These are phyloP conservation scores for Alopecurus myosuroides DNA, from an alignment of 176 grass and related monocot genomes.

Conservation along the genomic window DNA sequence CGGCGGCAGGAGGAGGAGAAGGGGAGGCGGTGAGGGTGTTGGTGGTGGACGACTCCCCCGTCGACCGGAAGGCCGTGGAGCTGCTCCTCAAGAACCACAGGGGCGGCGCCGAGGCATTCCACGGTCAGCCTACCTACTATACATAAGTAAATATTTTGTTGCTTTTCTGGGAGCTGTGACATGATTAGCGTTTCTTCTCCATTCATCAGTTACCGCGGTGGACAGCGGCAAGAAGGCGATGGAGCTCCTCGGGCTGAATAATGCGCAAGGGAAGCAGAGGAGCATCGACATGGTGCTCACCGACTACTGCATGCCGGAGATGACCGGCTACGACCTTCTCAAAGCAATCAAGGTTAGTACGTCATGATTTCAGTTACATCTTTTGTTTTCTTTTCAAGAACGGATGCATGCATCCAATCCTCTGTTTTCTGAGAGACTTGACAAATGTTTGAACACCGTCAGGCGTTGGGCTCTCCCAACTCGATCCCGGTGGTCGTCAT, in stretches of 20 bases:
- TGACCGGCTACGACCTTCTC: slow-evolving; percentile 95
- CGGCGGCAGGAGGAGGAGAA: not conserved
- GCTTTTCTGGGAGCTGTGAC: not conserved
- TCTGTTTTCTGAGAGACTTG: not conserved
- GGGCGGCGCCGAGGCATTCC: slow-evolving; percentile 30
- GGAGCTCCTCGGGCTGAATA: slow-evolving; percentile 55
- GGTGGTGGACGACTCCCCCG: slow-evolving; percentile 84
- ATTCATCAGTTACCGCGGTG: slow-evolving; percentile 64
- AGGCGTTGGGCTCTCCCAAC: slow-evolving; percentile 56
- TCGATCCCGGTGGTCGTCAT: slow-evolving; percentile 85
- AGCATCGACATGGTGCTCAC: slow-evolving; percentile 83
- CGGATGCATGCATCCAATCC: not conserved
- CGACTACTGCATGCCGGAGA: slow-evolving; percentile 97
- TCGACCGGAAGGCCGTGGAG: slow-evolving; percentile 70
- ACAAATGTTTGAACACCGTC: not conserved
- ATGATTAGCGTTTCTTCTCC: not conserved
- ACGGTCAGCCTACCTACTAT: slow-evolving; percentile 22
- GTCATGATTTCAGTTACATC: not conserved
- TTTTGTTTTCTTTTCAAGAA: too few relatives aligned
- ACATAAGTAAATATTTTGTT: not conserved
- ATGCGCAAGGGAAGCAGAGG: not conserved
- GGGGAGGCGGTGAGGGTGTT: slow-evolving; percentile 54
- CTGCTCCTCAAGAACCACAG: slow-evolving; percentile 53
- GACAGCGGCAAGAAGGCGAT: slow-evolving; percentile 90
- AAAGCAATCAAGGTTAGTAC: slow-evolving; percentile 70